Percentiles rank a stretch among this genome's conserved stretches.
Conservation (phyloP, 805 yeast genomes). For the Metschnikowia similis region DNA sequence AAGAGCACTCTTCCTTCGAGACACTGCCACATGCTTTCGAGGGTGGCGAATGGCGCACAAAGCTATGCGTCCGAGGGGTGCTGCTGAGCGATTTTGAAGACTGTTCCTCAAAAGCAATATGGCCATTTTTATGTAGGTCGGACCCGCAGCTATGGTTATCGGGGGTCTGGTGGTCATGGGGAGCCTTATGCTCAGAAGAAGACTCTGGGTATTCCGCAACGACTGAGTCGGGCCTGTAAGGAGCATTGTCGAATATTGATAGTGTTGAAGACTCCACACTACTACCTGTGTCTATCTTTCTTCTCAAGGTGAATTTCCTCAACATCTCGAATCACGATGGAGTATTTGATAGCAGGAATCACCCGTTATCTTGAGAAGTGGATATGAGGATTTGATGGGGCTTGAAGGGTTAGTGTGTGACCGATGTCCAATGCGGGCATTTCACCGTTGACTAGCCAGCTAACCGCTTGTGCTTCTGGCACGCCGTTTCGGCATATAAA, state of each 20-base stretch:
- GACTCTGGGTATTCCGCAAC: background rate
- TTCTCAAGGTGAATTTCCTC: background rate
- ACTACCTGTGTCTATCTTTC: background rate
- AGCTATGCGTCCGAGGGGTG: background rate
- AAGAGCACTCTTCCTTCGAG: background rate
- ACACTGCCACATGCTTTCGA: background rate
- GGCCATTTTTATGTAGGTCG: background rate
- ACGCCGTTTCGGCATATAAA: background rate
- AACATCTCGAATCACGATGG: background rate
- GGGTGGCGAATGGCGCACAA: background rate
- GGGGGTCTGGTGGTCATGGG: too few relatives aligned
- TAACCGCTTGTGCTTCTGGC: background rate
- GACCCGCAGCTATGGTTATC: background rate
- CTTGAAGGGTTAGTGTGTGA: background rate
- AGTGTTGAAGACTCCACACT: slow-evolving; percentile 8
- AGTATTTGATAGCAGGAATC: background rate
- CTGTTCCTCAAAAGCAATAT: background rate
- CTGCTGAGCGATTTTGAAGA: background rate
- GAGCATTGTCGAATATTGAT: slow-evolving; percentile 17
- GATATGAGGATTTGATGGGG: background rate
- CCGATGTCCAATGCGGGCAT: background rate
- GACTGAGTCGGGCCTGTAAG: slow-evolving; percentile 9
- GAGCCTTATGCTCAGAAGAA: too few relatives aligned
- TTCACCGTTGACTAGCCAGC: background rate
- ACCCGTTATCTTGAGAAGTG: background rate